Evolutionary conservation across 2,329 filamentous ascomycete genomes (phyloP).

Genomic region (Hymenoscyphus infarciens): DNA sequence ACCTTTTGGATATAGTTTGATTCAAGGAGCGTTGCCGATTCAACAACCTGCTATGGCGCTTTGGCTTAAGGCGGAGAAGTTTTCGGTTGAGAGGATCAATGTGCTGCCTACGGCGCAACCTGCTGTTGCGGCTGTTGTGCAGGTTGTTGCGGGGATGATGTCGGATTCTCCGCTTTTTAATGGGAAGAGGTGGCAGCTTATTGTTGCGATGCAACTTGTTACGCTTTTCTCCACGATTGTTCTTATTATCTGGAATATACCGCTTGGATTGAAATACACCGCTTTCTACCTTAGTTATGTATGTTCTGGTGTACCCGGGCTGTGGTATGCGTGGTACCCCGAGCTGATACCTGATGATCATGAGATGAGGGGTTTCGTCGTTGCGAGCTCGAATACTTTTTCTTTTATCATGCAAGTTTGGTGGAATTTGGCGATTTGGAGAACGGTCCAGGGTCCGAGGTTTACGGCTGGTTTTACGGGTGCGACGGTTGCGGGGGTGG

Average conservation of each 20-base stretch:
- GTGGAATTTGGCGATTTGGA: slow-evolving; percentile 28
- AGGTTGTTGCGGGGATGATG: slow-evolving; percentile 26
- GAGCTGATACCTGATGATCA: slow-evolving; percentile 29
- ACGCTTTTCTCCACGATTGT: slow-evolving; percentile 32
- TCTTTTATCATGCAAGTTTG: slow-evolving; percentile 27
- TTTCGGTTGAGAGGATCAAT: slow-evolving; percentile 24
- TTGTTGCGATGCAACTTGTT: slow-evolving; percentile 25
- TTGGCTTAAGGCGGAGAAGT: slow-evolving; percentile 22
- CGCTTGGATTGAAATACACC: slow-evolving; percentile 32
- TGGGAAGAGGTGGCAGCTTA: slow-evolving; percentile 29
- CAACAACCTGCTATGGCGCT: slow-evolving; percentile 26
- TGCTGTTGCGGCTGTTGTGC: slow-evolving; percentile 21
- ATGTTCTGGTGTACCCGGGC: slow-evolving; percentile 34
- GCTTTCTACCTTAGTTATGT: slow-evolving; percentile 36
- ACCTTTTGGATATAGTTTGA: slow-evolving; percentile 27
- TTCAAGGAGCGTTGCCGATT: slow-evolving; percentile 22
- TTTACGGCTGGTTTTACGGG: slow-evolving; percentile 25
- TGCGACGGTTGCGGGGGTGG: slow-evolving; percentile 15
- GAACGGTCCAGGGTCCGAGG: slow-evolving; percentile 23
- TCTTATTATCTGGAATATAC: slow-evolving; percentile 34
- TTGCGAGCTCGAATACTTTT: slow-evolving; percentile 24
- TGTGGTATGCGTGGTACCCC: slow-evolving; percentile 35
- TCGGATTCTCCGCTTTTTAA: slow-evolving; percentile 26
- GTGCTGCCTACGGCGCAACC: slow-evolving; percentile 26
- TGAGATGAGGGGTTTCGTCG: slow-evolving; percentile 30